A percentile compares a stretch with the other conserved stretches of the same genome.
Conservation (phyloP, 2,329 filamentous ascomycete species). For the Thielaviopsis ethacetica region DNA sequence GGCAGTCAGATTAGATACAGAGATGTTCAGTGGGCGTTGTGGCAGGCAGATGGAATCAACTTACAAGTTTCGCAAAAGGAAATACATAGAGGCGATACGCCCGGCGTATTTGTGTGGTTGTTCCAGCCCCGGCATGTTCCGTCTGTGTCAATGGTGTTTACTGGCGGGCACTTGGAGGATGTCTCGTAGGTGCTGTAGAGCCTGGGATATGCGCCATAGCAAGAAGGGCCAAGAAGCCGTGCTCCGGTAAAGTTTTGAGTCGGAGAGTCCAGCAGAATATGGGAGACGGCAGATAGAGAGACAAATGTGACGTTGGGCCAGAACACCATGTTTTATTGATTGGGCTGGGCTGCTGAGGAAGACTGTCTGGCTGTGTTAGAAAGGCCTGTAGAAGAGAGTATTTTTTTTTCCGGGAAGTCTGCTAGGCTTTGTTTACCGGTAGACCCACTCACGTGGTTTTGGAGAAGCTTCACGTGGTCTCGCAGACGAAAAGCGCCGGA, state of each 20-base stretch:
- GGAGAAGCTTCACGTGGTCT: background rate
- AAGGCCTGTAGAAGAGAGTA: background rate
- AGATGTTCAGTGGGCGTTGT: no score
- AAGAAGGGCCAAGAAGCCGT: background rate
- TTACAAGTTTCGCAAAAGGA: conserved; percentile 7
- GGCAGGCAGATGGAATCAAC: background rate
- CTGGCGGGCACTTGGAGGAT: background rate
- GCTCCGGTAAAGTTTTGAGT: background rate
- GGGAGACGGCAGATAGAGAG: background rate
- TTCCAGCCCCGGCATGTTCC: conserved; percentile 6
- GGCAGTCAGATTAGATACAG: no score
- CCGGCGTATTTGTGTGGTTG: background rate
- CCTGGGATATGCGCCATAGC: background rate
- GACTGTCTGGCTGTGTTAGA: background rate
- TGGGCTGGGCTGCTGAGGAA: no score
- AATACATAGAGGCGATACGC: background rate
- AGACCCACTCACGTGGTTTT: no score
- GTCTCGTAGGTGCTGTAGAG: conserved; percentile 3
- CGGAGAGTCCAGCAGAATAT: background rate
- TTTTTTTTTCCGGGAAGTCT: no score
- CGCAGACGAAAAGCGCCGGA: background rate
- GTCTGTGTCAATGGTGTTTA: background rate
- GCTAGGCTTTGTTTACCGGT: no score
- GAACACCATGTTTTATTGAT: background rate
- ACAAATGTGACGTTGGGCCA: background rate